A percentile compares a stretch with the other conserved stretches of the same genome.
Evolutionary conservation across 2,329 filamentous ascomycete species (phyloP).

Genomic region (Chaetoscypha palmicola): DNA sequence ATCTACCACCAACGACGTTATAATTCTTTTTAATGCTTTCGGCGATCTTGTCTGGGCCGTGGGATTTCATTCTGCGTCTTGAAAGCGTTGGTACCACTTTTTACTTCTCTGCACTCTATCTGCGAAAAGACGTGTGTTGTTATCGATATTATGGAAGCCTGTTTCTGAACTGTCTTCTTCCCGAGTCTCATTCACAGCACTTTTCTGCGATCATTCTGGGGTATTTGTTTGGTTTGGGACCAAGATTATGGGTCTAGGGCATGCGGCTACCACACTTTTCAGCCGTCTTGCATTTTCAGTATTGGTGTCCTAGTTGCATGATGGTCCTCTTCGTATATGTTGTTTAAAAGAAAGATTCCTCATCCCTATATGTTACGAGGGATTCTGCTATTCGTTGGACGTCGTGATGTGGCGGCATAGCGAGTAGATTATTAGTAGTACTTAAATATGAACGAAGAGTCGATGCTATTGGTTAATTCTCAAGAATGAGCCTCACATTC

Average conservation of each 20-base stretch:
- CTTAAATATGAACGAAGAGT: conserved; percentile 15
- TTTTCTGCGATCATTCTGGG: conserved; percentile 13
- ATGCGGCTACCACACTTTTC: conserved; percentile 21
- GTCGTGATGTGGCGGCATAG: conserved; percentile 7
- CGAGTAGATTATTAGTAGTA: conserved; percentile 19
- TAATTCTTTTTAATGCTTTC: conserved; percentile 27
- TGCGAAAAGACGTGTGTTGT: conserved; percentile 21
- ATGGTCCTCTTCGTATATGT: conserved; percentile 21
- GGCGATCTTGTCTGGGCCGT: conserved; percentile 24
- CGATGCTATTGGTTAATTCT: conserved; percentile 11
- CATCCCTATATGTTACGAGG: conserved; percentile 7
- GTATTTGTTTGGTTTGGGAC: conserved; percentile 7
- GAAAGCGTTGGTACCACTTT: conserved; percentile 22
- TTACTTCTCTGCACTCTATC: conserved; percentile 12
- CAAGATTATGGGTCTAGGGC: conserved; percentile 4
- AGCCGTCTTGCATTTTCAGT: conserved; percentile 18
- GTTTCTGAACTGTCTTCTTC: neutral
- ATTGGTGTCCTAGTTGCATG: conserved; percentile 18
- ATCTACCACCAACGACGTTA: conserved; percentile 17
- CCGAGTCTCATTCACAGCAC: conserved; percentile 7
- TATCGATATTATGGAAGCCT: conserved; percentile 16
- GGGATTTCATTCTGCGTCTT: conserved; percentile 26
- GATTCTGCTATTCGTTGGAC: conserved; percentile 10
- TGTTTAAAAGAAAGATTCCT: conserved; percentile 25
- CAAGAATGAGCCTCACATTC: too few species aligned